These are phyloP conservation scores for Botrytis aclada DNA, from an alignment of 2,329 filamentous ascomycete genomes.

Conservation along the genomic window DNA sequence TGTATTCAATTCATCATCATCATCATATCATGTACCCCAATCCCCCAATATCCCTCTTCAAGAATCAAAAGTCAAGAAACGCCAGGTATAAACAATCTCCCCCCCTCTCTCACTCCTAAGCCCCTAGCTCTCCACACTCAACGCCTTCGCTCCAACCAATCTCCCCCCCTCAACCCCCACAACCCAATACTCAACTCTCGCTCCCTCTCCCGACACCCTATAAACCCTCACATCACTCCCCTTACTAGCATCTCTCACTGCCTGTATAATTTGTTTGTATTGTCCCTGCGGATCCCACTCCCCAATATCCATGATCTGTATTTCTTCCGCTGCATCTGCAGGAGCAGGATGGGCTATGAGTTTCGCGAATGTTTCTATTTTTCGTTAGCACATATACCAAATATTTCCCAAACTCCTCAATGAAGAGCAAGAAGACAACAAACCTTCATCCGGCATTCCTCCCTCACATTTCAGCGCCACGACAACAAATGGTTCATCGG, in stretches of 20 bases:
- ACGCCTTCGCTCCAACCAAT: constrained; percentile 13
- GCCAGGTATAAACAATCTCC: background rate
- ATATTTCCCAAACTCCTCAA: background rate
- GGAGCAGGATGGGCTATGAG: constrained; percentile 59
- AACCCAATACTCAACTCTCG: constrained; percentile 76
- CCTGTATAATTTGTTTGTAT: constrained; percentile 67
- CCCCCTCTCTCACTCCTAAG: background rate
- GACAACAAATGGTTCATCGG: constrained; percentile 80
- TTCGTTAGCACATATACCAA: background rate
- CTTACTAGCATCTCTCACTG: constrained; percentile 59
- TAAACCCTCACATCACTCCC: constrained; percentile 74
- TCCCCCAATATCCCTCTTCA: background rate
- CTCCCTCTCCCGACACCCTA: constrained; percentile 58
- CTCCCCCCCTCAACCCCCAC: constrained; percentile 57
- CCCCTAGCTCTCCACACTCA: constrained; percentile 16
- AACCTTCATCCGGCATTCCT: constrained; percentile 60
- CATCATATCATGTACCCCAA: background rate
- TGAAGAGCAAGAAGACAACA: constrained; percentile 32
- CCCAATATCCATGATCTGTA: constrained; percentile 63
- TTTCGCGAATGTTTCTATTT: constrained; percentile 64
- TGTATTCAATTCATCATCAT: background rate
- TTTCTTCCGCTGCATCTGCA: constrained; percentile 45
- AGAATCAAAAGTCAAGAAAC: background rate
- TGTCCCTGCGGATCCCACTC: constrained; percentile 72
- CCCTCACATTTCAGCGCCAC: constrained; percentile 65